These are phyloP conservation scores for Mycoemilia scoparia DNA, from an alignment of 192 early-diverging fungal species.

Conservation along the genomic window DNA sequence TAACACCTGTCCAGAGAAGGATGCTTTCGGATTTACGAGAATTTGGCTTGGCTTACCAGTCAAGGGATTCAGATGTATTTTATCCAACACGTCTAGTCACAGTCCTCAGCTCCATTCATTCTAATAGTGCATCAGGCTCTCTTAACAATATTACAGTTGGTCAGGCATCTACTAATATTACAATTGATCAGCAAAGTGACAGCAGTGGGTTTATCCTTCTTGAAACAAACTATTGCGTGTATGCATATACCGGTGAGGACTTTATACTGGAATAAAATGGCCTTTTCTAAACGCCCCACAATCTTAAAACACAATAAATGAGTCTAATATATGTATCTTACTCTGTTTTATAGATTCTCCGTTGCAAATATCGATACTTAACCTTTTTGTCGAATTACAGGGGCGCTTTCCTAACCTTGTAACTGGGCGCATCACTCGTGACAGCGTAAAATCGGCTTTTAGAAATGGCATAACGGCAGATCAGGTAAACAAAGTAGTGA, in stretches of 20 bases:
- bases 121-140: no score
- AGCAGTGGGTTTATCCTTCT: constrained; percentile 67
- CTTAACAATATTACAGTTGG: no score
- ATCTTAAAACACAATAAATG: background rate
- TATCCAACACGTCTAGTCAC: constrained; percentile 88
- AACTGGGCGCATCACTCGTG: constrained; percentile 66
- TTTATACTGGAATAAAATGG: background rate
- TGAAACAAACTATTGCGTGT: constrained; percentile 88
- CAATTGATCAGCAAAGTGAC: constrained; percentile 5
- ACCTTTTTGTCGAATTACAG: constrained; percentile 69
- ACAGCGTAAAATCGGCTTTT: constrained; percentile 67
- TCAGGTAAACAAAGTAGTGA: constrained; percentile 35
- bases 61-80: constrained; percentile 60
- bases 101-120: no score
- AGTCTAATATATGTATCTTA: background rate
- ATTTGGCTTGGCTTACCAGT: constrained; percentile 77
- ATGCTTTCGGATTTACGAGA: constrained; percentile 78
- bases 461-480: constrained; percentile 80
- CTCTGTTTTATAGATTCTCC: no score
- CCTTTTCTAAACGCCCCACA: background rate
- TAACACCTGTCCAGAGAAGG: constrained; percentile 65
- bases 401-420: constrained; percentile 86
- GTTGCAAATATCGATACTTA: constrained; percentile 82
- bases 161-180: constrained; percentile 17
- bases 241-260: constrained; percentile 87